Evolutionary conservation across 495 filamentous ascomycete species (phyloP).

Genomic region (Podospora bellae-mahoneyi): DNA sequence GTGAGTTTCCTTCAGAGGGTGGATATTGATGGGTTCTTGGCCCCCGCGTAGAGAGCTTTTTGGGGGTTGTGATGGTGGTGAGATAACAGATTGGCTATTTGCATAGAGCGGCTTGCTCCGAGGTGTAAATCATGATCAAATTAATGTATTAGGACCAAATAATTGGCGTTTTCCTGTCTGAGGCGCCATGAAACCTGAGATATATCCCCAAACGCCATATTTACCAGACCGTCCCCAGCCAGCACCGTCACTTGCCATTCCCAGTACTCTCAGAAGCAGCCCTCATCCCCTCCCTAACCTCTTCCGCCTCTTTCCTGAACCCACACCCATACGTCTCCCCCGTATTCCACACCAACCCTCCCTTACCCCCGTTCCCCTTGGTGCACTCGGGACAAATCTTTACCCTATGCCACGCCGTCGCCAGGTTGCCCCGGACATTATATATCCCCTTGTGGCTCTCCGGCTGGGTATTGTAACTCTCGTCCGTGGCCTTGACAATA

Average conservation of each 20-base stretch:
- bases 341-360: conserved; percentile 23
- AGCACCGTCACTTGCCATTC: background rate
- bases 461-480: conserved; percentile 56
- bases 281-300: conserved; percentile 20
- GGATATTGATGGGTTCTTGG: conserved; percentile 61
- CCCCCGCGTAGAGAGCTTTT: conserved; percentile 9
- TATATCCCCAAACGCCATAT: background rate
- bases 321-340: conserved; percentile 32
- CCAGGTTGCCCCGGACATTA: conserved; percentile 54
- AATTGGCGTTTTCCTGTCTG: no score
- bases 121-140: no score
- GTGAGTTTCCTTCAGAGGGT: conserved; percentile 79
- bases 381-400: conserved; percentile 32
- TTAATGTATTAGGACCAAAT: no score
- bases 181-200: no score
- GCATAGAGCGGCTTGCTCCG: no score
- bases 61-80: no score
- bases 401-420: conserved; percentile 54
- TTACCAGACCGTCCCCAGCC: background rate
- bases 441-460: conserved; percentile 50
- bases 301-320: conserved; percentile 29
- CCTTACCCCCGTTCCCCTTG: background rate
- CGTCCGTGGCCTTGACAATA: conserved; percentile 57
- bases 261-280: background rate
- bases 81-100: no score